These are phyloP conservation scores for Phytophthora idaei DNA, from an alignment of 352 stramenopile genomes.

Conservation along the genomic window DNA sequence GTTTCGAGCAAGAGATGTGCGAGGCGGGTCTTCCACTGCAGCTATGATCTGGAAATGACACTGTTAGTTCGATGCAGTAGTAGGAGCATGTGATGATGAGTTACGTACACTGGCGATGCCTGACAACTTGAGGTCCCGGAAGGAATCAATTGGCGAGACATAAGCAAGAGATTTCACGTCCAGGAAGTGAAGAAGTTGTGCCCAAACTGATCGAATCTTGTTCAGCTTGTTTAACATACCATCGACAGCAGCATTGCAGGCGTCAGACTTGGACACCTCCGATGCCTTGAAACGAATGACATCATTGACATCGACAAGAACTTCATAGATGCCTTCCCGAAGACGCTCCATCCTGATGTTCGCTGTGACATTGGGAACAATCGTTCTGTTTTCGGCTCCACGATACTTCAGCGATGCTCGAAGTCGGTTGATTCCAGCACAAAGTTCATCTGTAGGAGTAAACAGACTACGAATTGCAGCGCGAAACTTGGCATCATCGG, in stretches of 20 bases:
- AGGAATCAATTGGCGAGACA: slow-evolving; percentile 57
- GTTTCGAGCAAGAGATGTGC: slow-evolving; percentile 19
- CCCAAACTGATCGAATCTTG: slow-evolving; percentile 58
- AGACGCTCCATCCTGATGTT: slow-evolving; percentile 72
- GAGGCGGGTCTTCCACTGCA: slow-evolving; percentile 38
- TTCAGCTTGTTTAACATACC: slow-evolving; percentile 63
- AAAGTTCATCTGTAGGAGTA: slow-evolving; percentile 67
- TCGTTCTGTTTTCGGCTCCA: slow-evolving; percentile 47
- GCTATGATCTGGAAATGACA: slow-evolving; percentile 44
- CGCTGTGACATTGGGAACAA: slow-evolving; percentile 72
- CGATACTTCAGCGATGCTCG: slow-evolving; percentile 66
- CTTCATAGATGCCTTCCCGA: slow-evolving; percentile 60
- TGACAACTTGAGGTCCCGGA: slow-evolving; percentile 63
- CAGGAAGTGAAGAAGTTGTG: slow-evolving; percentile 74
- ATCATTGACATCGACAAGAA: slow-evolving; percentile 69
- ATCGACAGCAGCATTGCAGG: slow-evolving; percentile 65
- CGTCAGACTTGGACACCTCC: slow-evolving; percentile 55
- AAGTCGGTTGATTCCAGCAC: slow-evolving; percentile 57
- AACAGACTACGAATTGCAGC: slow-evolving; percentile 80
- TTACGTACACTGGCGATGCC: slow-evolving; percentile 69
- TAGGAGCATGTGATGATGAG: slow-evolving; percentile 4
- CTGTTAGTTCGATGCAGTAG: slow-evolving; percentile 3
- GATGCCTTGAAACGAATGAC: slow-evolving; percentile 57
- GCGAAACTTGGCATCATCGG: slow-evolving; percentile 67
- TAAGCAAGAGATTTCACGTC: slow-evolving; percentile 64